Evolutionary conservation across 108 stramenopile genomes (phyloP).

Genomic region (Pseudonitzschia multistriata): DNA sequence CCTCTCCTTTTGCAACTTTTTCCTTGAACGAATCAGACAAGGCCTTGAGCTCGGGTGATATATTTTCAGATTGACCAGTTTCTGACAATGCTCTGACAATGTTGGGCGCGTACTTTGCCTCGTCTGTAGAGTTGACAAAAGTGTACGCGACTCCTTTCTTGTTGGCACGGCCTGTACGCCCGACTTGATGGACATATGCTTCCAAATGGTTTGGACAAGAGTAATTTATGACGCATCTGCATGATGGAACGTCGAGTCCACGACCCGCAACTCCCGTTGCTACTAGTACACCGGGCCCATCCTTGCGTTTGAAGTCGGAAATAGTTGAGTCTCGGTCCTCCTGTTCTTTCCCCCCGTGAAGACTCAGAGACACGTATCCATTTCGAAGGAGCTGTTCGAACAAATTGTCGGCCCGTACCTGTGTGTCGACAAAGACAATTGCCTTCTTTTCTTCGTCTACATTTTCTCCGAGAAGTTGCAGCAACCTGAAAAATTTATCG

Average conservation of each 20-base stretch:
- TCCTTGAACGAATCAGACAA: slow-evolving; percentile 90
- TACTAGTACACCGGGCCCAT: slow-evolving; percentile 86
- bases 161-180: slow-evolving; percentile 95
- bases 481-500: slow-evolving; percentile 94
- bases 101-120: slow-evolving; percentile 94
- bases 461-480: slow-evolving; percentile 96
- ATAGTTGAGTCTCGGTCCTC: slow-evolving; percentile 98
- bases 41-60: slow-evolving; percentile 77
- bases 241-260: slow-evolving; percentile 94
- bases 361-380: slow-evolving; percentile 92
- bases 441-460: slow-evolving; percentile 91
- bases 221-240: slow-evolving; percentile 94
- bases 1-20: slow-evolving; percentile 93
- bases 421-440: slow-evolving; percentile 97
- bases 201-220: slow-evolving; percentile 97
- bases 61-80: slow-evolving; percentile 86
- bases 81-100: slow-evolving; percentile 90
- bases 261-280: slow-evolving; percentile 94
- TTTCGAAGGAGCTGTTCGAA: slow-evolving; percentile 90
- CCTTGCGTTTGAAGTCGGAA: slow-evolving; percentile 92
- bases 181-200: slow-evolving; percentile 98
- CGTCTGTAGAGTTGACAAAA: slow-evolving; percentile 89
- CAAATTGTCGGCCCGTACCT: slow-evolving; percentile 90
- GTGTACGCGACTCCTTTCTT: slow-evolving; percentile 95
- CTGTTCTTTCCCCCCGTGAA: slow-evolving; percentile 99